Conservation (phyloP, 2,329 filamentous ascomycete species). For the Metarhizium brunneum region DNA sequence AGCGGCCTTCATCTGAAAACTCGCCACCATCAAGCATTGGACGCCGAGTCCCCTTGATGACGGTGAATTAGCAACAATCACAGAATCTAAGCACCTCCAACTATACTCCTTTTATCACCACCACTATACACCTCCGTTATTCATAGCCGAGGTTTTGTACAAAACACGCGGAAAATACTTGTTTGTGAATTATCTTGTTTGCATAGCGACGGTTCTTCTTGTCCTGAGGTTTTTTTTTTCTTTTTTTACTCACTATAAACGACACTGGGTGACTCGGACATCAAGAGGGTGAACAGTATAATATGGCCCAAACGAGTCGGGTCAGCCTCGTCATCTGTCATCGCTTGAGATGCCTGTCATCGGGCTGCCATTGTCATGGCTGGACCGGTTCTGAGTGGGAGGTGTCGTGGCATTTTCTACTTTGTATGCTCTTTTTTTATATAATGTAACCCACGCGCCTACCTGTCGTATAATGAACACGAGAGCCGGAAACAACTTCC, state of each 20-base stretch:
- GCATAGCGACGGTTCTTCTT: constrained; percentile 27
- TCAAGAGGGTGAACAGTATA: background rate
- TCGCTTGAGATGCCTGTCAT: background rate
- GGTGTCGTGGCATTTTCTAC: constrained; percentile 1
- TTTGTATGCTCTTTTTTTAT: constrained; percentile 2
- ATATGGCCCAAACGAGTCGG: background rate
- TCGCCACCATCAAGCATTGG: constrained; percentile 41
- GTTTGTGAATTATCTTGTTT: constrained; percentile 21
- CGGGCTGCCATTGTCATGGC: background rate
- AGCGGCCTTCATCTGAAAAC: constrained; percentile 39
- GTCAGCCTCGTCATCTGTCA: background rate
- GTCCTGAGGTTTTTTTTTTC: constrained; percentile 11
- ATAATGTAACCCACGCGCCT: background rate
- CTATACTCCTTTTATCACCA: background rate
- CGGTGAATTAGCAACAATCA: constrained; percentile 35
- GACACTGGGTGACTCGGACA: constrained; percentile 1
- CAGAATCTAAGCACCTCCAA: background rate
- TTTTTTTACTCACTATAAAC: constrained; percentile 4
- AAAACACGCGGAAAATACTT: constrained; percentile 10
- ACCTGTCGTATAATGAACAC: background rate
- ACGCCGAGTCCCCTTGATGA: constrained; percentile 55
- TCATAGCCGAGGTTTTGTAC: constrained; percentile 15
- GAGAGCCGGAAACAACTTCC: background rate
- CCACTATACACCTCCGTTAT: background rate
- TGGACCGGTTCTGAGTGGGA: background rate